A percentile compares a stretch with the other conserved stretches of the same genome.
These are phyloP conservation scores for Zea mays DNA, from an alignment of 176 grass and related monocot species.

Conservation along the genomic window DNA sequence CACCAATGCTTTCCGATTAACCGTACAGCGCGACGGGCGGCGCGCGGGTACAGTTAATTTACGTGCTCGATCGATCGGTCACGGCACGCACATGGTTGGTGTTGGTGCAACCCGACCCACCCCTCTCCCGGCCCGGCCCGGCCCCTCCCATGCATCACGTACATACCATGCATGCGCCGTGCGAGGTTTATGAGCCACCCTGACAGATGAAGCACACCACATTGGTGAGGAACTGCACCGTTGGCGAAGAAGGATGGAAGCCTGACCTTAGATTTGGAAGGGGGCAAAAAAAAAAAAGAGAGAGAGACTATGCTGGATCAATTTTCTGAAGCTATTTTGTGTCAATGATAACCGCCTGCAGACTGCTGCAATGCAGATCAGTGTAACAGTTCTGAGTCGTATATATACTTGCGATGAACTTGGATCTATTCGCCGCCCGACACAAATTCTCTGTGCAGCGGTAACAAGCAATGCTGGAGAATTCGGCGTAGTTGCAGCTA, in stretches of 20 bases:
- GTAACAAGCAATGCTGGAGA: not conserved
- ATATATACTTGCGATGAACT: too few relatives aligned
- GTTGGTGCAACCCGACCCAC: conserved; percentile 31
- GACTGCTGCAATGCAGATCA: not conserved
- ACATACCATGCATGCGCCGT: conserved; percentile 42
- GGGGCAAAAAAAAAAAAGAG: too few relatives aligned
- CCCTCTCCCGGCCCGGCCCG: not conserved
- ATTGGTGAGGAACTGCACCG: conserved; percentile 30
- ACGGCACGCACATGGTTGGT: conserved; percentile 47
- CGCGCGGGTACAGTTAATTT: conserved; percentile 1
- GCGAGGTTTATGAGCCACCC: conserved; percentile 40
- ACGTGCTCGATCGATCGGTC: conserved; percentile 31
- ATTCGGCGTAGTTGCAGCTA: not conserved
- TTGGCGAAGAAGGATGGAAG: not conserved
- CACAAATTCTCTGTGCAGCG: not conserved
- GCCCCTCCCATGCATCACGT: not conserved
- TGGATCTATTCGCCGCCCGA: not conserved
- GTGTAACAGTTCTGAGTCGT: not conserved
- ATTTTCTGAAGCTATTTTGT: not conserved
- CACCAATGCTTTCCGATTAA: not conserved
- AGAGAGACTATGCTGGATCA: not conserved
- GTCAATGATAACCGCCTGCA: not conserved
- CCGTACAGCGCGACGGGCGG: not conserved
- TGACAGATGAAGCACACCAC: conserved; percentile 55
- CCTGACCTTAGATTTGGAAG: too few relatives aligned